phyloP scores from a whole-genome alignment of 192 early-diverging fungal genomes.

The Coemansia sp. region DNA sequence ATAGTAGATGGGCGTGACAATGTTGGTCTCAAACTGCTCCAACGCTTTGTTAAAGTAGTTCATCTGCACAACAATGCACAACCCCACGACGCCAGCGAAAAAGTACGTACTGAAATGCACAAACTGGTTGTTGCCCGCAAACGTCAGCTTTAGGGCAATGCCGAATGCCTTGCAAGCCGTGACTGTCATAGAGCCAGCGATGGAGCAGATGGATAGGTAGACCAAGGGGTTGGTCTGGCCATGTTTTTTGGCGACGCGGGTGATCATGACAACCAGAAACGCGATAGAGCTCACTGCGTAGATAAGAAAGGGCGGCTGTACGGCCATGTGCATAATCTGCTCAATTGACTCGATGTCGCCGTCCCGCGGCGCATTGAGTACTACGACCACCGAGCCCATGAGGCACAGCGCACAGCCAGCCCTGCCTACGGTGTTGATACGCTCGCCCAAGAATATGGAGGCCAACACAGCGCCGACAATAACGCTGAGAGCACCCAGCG shows the following conservation, averaged over 20 bases:
- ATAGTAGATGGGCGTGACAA: slow-evolving; percentile 91
- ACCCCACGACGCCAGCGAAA: slow-evolving; percentile 75
- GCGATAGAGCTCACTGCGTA: slow-evolving; percentile 71
- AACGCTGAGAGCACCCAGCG: slow-evolving; percentile 88
- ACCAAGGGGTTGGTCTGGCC: slow-evolving; percentile 83
- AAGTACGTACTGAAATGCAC: slow-evolving; percentile 87
- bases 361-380: slow-evolving; percentile 86
- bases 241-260: slow-evolving; percentile 72
- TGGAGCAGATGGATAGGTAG: slow-evolving; percentile 93
- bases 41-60: slow-evolving; percentile 99
- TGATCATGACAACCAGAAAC: slow-evolving; percentile 78
- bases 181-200: slow-evolving; percentile 92
- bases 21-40: slow-evolving; percentile 88
- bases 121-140: slow-evolving; percentile 92
- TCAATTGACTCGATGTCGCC: slow-evolving; percentile 78
- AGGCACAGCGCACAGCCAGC: slow-evolving; percentile 90
- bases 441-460: slow-evolving; percentile 86
- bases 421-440: slow-evolving; percentile 77
- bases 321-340: slow-evolving; percentile 77
- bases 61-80: slow-evolving; percentile 92
- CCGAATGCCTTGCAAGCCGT: slow-evolving; percentile 94
- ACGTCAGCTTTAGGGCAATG: slow-evolving; percentile 88
- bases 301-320: slow-evolving; percentile 80
- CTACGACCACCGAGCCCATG: slow-evolving; percentile 83
- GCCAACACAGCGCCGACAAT: slow-evolving; percentile 87